phyloP scores from a whole-genome alignment of 225 moss, liverwort and hornwort genomes.

The Marchantia paleacea region DNA sequence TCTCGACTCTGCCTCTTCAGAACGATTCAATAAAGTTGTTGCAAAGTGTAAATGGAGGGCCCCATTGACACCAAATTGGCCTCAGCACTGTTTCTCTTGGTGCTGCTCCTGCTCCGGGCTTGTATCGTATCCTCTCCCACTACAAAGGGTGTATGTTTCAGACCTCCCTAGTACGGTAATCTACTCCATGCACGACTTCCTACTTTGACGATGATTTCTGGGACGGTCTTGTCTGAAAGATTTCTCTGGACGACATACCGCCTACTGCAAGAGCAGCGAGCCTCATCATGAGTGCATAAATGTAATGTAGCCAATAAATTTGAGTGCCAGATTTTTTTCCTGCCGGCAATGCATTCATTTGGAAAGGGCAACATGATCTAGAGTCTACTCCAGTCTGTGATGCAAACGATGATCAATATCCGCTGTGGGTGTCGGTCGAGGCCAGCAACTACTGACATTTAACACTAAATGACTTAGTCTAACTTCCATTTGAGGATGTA shows the following conservation, averaged over 20 bases:
- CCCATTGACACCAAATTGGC: background rate
- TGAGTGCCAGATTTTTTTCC: no score
- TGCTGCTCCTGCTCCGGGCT: slow-evolving; percentile 2
- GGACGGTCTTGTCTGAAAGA: background rate
- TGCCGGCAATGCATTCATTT: no score
- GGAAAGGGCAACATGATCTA: no score
- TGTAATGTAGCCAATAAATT: no score
- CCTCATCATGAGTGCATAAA: background rate
- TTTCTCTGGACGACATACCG: background rate
- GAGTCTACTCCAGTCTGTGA: background rate
- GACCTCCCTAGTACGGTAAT: background rate
- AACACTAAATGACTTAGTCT: no score
- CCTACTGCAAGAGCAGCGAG: no score
- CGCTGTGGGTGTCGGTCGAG: no score
- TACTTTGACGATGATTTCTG: background rate
- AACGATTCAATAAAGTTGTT: background rate
- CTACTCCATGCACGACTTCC: background rate
- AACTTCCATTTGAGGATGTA: no score
- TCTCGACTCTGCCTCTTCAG: background rate
- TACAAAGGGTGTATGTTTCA: background rate
- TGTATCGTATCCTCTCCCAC: background rate
- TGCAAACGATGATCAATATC: no score
- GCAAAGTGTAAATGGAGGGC: background rate
- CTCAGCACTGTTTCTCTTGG: background rate
- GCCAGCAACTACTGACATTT: no score